These are phyloP conservation scores for Apiospora sp. DNA, from an alignment of 2,329 filamentous ascomycete species.

Conservation along the genomic window DNA sequence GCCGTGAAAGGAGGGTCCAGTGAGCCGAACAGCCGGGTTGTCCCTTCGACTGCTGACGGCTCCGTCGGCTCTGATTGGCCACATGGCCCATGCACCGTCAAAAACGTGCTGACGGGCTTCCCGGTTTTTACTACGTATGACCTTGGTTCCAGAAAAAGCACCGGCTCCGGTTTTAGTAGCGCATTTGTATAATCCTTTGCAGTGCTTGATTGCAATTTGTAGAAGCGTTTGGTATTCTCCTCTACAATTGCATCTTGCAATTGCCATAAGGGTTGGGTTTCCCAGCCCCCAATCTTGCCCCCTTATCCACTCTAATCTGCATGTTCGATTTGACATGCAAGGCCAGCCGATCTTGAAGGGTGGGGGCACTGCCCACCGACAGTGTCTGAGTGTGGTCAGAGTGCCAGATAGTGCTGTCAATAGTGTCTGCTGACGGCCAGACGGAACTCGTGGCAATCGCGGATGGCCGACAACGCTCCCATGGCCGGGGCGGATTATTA, in stretches of 20 bases:
- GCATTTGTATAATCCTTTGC: not conserved
- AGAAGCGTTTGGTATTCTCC: not conserved
- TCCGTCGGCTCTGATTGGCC: not conserved
- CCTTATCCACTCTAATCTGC: not conserved
- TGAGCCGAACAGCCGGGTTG: conserved; percentile 12
- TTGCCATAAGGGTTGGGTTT: not conserved
- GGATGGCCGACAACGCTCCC: too few species aligned
- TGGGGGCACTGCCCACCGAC: not conserved
- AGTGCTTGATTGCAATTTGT: not conserved
- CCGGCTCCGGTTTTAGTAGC: not conserved
- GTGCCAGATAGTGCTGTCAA: not conserved
- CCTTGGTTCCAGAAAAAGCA: not conserved
- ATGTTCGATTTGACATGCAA: not conserved
- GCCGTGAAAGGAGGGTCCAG: conserved; percentile 19
- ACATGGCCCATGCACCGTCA: not conserved
- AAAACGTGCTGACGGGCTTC: not conserved
- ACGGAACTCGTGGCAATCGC: not conserved
- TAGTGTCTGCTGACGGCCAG: not conserved
- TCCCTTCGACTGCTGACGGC: not conserved
- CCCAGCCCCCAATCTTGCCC: not conserved
- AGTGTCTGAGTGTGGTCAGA: not conserved
- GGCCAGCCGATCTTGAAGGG: not conserved
- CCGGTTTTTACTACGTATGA: not conserved
- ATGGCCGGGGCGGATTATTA: too few species aligned
- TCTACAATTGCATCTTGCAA: not conserved